Conservation (phyloP, 2,329 filamentous ascomycete species). For the Pezicula radicicola region DNA sequence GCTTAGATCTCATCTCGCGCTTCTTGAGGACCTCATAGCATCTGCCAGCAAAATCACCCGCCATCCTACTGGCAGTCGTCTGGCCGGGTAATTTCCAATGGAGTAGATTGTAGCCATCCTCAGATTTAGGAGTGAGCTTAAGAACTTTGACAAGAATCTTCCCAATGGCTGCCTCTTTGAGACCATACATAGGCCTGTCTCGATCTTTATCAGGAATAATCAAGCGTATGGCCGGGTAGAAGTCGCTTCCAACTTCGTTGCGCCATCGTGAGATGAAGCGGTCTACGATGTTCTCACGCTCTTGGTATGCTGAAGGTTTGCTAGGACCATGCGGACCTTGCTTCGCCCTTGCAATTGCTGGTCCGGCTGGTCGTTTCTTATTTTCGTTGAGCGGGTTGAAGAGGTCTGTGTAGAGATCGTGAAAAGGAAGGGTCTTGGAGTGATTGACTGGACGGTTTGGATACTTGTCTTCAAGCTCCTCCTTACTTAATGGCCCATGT, state of each 20-base stretch:
- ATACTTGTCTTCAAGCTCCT: slow-evolving; percentile 39
- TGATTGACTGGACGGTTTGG: slow-evolving; percentile 81
- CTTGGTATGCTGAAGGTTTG: slow-evolving; percentile 69
- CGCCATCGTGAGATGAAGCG: slow-evolving; percentile 86
- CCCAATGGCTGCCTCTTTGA: slow-evolving; percentile 89
- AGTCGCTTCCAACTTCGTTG: slow-evolving; percentile 82
- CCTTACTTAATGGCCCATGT: slow-evolving; percentile 32
- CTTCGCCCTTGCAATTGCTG: slow-evolving; percentile 51
- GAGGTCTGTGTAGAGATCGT: slow-evolving; percentile 70
- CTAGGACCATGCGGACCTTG: slow-evolving; percentile 54
- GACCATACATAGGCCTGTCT: slow-evolving; percentile 86
- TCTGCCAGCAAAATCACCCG: slow-evolving; percentile 88
- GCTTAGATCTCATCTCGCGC: slow-evolving; percentile 69
- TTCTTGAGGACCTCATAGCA: slow-evolving; percentile 87
- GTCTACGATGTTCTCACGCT: slow-evolving; percentile 76
- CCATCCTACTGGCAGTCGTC: slow-evolving; percentile 58
- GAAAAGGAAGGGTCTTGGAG: slow-evolving; percentile 76
- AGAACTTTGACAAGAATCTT: slow-evolving; percentile 89
- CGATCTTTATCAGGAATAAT: slow-evolving; percentile 92
- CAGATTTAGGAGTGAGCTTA: slow-evolving; percentile 86
- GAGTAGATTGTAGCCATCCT: slow-evolving; percentile 79
- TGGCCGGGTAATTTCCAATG: slow-evolving; percentile 91
- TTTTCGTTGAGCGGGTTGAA: slow-evolving; percentile 81
- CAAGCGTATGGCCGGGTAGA: slow-evolving; percentile 88
- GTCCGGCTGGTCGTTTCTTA: slow-evolving; percentile 57